These are phyloP conservation scores for Diaporthe eres DNA, from an alignment of 2,329 filamentous ascomycete genomes.

Conservation along the genomic window DNA sequence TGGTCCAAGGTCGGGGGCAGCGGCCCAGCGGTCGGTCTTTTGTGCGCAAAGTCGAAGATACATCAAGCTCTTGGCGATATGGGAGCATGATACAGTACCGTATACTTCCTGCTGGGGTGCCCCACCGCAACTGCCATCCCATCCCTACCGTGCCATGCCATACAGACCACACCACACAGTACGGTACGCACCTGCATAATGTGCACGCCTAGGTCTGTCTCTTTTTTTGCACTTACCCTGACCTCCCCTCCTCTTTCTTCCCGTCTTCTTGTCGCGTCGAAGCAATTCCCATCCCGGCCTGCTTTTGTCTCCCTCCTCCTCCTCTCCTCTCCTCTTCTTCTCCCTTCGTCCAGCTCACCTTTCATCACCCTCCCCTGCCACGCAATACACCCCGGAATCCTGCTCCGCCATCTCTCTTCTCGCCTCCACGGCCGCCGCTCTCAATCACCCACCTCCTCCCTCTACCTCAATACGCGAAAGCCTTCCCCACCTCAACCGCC, in stretches of 20 bases:
- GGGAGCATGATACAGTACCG: not conserved
- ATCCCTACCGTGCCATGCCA: constrained; percentile 45
- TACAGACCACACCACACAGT: constrained; percentile 15
- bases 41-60: constrained; percentile 9
- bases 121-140: constrained; percentile 39
- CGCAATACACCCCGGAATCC: constrained; percentile 27
- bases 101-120: not conserved
- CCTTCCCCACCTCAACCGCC: constrained; percentile 26
- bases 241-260: constrained; percentile 44
- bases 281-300: constrained; percentile 36
- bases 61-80: fast-evolving
- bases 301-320: constrained; percentile 47
- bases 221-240: constrained; percentile 28
- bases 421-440: constrained; percentile 40
- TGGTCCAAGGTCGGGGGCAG: constrained; percentile 5
- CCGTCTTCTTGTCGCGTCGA: constrained; percentile 36
- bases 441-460: constrained; percentile 43
- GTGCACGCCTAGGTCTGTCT: constrained; percentile 30
- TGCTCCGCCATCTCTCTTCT: constrained; percentile 42
- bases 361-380: constrained; percentile 41
- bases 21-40: not conserved
- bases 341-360: constrained; percentile 44
- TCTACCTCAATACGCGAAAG: constrained; percentile 13
- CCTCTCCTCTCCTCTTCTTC: constrained; percentile 45
- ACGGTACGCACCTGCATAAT: constrained; percentile 27